A percentile compares a stretch with the other conserved stretches of the same genome.
Conservation (phyloP, 306 rosid species). For the Benincasa hispida region DNA sequence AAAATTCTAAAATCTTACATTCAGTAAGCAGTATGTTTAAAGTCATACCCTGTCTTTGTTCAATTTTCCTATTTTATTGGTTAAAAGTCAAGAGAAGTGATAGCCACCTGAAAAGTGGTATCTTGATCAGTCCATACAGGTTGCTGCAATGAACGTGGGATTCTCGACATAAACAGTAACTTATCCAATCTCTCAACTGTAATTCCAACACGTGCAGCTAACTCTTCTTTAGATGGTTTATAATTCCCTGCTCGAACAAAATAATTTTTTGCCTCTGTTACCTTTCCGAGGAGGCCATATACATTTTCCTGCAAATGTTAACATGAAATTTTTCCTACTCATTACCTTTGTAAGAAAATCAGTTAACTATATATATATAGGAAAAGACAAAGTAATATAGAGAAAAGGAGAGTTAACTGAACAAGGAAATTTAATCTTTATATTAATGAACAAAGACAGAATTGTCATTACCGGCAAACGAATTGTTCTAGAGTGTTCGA, state of each 20-base stretch:
- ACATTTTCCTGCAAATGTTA: constrained; percentile 55
- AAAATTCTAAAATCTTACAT: not conserved
- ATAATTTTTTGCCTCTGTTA: constrained; percentile 54
- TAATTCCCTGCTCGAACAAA: constrained; percentile 56
- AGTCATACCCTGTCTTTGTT: not conserved
- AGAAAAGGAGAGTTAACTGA: not conserved
- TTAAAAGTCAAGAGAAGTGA: not conserved
- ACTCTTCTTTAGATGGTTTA: constrained; percentile 62
- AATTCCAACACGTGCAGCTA: constrained; percentile 58
- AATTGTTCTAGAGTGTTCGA: constrained; percentile 64
- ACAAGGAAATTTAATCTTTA: not conserved
- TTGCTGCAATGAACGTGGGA: constrained; percentile 74
- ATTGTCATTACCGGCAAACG: constrained; percentile 55
- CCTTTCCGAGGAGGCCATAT: constrained; percentile 53
- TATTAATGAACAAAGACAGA: not conserved
- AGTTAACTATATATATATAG: not conserved
- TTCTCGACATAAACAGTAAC: constrained; percentile 45
- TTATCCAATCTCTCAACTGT: constrained; percentile 57
- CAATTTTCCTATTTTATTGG: not conserved
- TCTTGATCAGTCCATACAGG: constrained; percentile 74
- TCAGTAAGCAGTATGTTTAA: not conserved
- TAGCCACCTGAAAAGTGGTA: constrained; percentile 74
- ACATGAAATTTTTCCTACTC: not conserved
- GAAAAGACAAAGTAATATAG: not conserved
- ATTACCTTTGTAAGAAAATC: not conserved